Percentiles rank a stretch among this genome's conserved stretches.
Evolutionary conservation across 1,284 basidiomycete species (phyloP).

Genomic region (Tylopilus sp.): DNA sequence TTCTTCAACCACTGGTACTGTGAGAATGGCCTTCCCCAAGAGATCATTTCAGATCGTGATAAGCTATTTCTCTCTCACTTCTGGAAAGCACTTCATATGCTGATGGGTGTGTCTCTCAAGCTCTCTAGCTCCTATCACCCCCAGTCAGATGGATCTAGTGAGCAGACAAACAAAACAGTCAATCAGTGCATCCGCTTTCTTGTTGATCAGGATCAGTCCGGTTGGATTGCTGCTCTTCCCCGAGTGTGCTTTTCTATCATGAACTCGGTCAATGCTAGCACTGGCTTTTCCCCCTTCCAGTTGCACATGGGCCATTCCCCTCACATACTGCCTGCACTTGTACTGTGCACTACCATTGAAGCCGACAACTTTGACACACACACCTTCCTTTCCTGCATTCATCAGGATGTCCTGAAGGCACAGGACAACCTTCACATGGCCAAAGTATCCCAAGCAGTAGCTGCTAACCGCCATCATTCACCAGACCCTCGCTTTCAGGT

Average conservation of each 20-base stretch:
- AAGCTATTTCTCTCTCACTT: neutral
- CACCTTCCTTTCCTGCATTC: conserved; percentile 34
- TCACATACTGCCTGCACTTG: conserved; percentile 39
- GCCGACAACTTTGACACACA: conserved; percentile 34
- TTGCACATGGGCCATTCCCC: conserved; percentile 48
- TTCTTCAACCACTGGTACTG: neutral
- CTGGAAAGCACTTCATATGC: neutral
- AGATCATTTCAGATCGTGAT: neutral
- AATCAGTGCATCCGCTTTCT: neutral
- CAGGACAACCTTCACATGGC: conserved; percentile 43
- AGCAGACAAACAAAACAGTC: neutral
- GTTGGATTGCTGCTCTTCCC: neutral
- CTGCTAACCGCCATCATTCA: conserved; percentile 34
- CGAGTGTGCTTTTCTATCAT: conserved; percentile 32
- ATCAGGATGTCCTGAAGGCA: conserved; percentile 32
- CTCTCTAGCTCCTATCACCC: neutral
- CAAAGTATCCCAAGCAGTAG: conserved; percentile 27
- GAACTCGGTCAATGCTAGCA: conserved; percentile 19
- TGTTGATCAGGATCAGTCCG: conserved; percentile 18
- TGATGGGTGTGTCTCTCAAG: neutral
- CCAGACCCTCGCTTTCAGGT: neutral
- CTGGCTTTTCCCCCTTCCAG: conserved; percentile 47
- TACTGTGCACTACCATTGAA: neutral
- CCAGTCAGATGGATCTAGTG: neutral
- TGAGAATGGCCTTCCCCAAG: neutral